Evolutionary conservation across 2,329 filamentous ascomycete species (phyloP).

Genomic region (Aaosphaeria pasadenensis): DNA sequence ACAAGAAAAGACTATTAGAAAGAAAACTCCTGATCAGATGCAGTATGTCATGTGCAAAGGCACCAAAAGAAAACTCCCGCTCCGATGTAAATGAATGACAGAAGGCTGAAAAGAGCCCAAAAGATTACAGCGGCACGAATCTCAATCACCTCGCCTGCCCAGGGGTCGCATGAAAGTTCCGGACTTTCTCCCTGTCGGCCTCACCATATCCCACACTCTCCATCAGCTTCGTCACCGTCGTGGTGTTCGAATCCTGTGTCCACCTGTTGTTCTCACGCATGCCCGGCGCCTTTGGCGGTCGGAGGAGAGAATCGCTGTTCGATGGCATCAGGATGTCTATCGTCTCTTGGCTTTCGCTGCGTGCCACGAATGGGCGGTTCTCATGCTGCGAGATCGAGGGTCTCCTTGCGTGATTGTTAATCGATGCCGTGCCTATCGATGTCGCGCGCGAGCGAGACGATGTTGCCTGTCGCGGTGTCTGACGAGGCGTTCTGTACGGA

Average conservation of each 20-base stretch:
- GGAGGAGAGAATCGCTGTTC: conserved; percentile 25
- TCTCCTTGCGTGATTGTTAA: too few species aligned
- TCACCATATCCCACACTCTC: conserved; percentile 41
- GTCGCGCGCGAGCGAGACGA: background rate
- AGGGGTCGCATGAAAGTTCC: conserved; percentile 19
- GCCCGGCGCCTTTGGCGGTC: conserved; percentile 26
- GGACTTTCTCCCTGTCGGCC: conserved; percentile 22
- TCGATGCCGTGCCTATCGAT: background rate
- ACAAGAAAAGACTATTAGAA: background rate
- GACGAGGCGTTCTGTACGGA: background rate
- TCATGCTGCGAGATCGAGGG: background rate
- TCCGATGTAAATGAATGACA: background rate
- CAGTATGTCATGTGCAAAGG: background rate
- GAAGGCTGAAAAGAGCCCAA: background rate
- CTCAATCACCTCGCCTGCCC: background rate
- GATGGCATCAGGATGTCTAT: conserved; percentile 44
- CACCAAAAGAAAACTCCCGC: background rate
- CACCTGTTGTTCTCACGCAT: conserved; percentile 29
- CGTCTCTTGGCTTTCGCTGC: conserved; percentile 41
- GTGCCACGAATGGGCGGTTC: conserved; percentile 6
- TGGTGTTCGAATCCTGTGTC: conserved; percentile 27
- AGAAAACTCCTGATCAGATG: conserved; percentile 1
- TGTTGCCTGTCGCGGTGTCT: background rate
- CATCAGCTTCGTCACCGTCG: conserved; percentile 43
- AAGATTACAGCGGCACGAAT: background rate